These are phyloP conservation scores for Protomyces inouyei DNA, from an alignment of 1,139 yeast genomes.

Conservation along the genomic window DNA sequence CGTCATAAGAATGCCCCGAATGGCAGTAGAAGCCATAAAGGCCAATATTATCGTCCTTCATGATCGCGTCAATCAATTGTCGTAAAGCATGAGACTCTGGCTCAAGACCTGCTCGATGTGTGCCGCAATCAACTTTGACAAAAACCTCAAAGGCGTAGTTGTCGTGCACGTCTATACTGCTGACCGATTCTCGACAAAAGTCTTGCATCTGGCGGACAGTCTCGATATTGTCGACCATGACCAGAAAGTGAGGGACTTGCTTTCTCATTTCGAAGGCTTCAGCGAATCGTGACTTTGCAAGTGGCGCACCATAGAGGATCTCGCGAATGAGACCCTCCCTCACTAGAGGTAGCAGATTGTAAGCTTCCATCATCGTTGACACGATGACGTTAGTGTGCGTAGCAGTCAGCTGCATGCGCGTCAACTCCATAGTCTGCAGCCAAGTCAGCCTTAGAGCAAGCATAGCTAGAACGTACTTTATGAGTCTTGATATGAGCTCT, in stretches of 20 bases:
- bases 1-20: slow-evolving; percentile 68
- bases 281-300: slow-evolving; percentile 47
- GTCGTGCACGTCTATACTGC: neutral
- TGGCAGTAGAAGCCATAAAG: slow-evolving; percentile 71
- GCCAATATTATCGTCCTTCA: slow-evolving; percentile 34
- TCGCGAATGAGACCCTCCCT: slow-evolving; percentile 51
- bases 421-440: slow-evolving; percentile 44
- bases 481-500: slow-evolving; percentile 76
- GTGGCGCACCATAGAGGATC: slow-evolving; percentile 66
- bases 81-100: slow-evolving; percentile 40
- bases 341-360: slow-evolving; percentile 49
- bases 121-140: slow-evolving; percentile 36
- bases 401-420: slow-evolving; percentile 47
- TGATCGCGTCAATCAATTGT: slow-evolving; percentile 39
- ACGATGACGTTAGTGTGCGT: slow-evolving; percentile 54
- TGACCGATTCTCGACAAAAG: slow-evolving; percentile 43
- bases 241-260: slow-evolving; percentile 46
- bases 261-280: slow-evolving; percentile 49
- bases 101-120: slow-evolving; percentile 56
- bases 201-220: slow-evolving; percentile 46
- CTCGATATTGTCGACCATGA: slow-evolving; percentile 58
- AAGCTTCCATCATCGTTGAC: slow-evolving; percentile 65
- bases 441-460: neutral
- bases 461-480: slow-evolving; percentile 39
- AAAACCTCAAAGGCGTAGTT: slow-evolving; percentile 35